Base-by-base conservation (phyloP, 495 filamentous ascomycete species). In the Haplographium delicatum region DNA sequence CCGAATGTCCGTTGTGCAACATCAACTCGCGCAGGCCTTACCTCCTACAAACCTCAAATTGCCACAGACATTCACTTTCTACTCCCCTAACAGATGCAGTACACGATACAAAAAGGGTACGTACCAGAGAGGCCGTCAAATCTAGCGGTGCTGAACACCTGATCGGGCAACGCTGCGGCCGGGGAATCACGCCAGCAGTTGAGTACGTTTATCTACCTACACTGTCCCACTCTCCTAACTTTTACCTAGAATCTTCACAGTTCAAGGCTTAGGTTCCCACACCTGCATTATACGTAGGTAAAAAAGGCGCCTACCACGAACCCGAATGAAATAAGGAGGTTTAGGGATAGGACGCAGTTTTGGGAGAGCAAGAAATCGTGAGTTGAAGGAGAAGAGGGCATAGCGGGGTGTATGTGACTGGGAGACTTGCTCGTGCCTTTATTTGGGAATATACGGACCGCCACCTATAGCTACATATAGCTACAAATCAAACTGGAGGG, bases 391-490 rank as follows among this genome's bases (percentile, higher is more conserved):
- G 44, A 43, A 23, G 51, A 43, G 33, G 19, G 44, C 27, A 20
- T 26, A 24, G 43, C 35, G 48, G 44, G 48, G 30, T 24, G 41
- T 25, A 54, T 54, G 44, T 54, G 34, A 44, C 31, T 48, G 44
- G 34, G 43, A 18, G 44, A 54, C 38, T 47, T 54, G 34, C 44
- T 48, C 20, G 51, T 54, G 20, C 51, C 51, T 25, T 16, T 15
- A 27, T 54, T 54, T 24, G 23, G 34, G 34, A 30, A 54, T 38
- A 44, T 38, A 25, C 51, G 51, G 22, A 54, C 48, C 25, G 51
- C 51, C 9, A 54, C 51, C 1, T 54, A 54, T 30, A 54, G 51
- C 51, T 6, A 54, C 51, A 2, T 54, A 54, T 30, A 54, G 51
- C 28, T 54, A 54, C 27, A 48, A 54, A 28, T 54, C 51, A 24